Evolutionary conservation across 306 rosid species (phyloP), one percentile per base, ranked within the genome.

Genomic region (Quercus gilva): DNA sequence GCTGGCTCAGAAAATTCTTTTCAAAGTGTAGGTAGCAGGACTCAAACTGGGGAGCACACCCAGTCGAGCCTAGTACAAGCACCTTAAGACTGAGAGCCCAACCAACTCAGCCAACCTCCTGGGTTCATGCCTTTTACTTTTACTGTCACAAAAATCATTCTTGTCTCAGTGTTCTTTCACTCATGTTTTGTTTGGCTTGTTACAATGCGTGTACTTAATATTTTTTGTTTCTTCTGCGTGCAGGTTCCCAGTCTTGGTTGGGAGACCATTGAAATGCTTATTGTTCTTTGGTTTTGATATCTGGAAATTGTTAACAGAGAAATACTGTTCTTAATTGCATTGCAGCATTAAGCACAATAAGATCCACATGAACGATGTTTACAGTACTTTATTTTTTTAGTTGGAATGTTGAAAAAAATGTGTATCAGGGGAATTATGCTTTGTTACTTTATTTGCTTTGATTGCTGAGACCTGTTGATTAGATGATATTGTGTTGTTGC

Each of bases 311-410:
- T 76, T 60, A 78, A 79, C 82, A 60, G 85, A 75, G 80, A 26
- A 72, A 74, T 80, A 71, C 86, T 83, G 84, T 81, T 72, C 65
- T 65, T 76, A 74, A 52, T 52, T 83, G 87, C 80, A 71, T 82
- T 82, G 72, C 87, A 84, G 83, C 70, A 20, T 56, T 43, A 55
- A 78, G 60, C 81, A 41, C 79, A 90, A 90, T 90, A 86, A 88
- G 73, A 45, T 74, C 45, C 52, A 51, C 84, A 73, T 83, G 79
- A 84, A n/a, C 31, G 8, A 49, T 61, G 12, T 29, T n/a, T 72
- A 45, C 55, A 74, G 31, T 57, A 15, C 69, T 82, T 31, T 65
- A 58, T 70, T 80, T 59, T 73, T 83, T 76, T 68, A 18, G n/a
- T 69, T 81, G 73, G 37, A 76, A 55, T 78, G 75, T 52, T 81